Percentiles rank a stretch among this genome's conserved stretches.
Conservation (phyloP, 1,139 yeast genomes). For the Trichomonascaceae sp. region DNA sequence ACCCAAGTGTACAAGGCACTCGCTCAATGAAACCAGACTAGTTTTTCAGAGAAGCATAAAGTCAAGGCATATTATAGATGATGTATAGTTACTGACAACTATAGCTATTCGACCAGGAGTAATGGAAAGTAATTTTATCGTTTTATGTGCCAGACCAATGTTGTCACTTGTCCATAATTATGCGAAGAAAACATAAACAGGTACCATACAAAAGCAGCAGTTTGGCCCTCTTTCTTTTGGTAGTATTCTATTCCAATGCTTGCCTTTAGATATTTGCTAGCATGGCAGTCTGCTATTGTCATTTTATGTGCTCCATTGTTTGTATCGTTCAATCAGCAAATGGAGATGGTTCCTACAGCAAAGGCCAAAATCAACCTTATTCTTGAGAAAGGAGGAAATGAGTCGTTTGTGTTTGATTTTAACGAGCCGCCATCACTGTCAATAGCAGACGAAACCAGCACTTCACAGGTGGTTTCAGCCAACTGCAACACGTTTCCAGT, state of each 20-base stretch:
- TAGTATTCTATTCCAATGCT: not conserved
- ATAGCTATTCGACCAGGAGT: not conserved
- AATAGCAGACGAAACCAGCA: slow-evolving; percentile 7
- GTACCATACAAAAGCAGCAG: not conserved
- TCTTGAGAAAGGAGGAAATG: slow-evolving; percentile 16
- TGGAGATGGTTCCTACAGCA: slow-evolving; percentile 4
- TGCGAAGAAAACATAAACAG: not conserved
- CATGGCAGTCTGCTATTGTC: not conserved
- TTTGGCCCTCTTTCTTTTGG: not conserved
- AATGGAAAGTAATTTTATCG: too few species aligned
- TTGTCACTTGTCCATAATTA: not conserved
- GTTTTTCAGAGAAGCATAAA: not conserved
- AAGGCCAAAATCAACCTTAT: slow-evolving; percentile 15
- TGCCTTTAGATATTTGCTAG: not conserved
- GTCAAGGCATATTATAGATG: not conserved
- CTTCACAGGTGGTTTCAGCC: slow-evolving; percentile 18
- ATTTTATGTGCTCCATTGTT: not conserved
- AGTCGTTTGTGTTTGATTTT: slow-evolving; percentile 22
- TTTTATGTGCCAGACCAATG: not conserved
- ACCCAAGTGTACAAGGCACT: not conserved
- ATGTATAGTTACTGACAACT: not conserved
- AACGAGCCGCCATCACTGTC: slow-evolving; percentile 19
- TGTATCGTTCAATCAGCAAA: slow-evolving; percentile 6
- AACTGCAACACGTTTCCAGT: slow-evolving; percentile 23
- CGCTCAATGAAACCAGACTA: not conserved